phyloP scores from a whole-genome alignment of 352 stramenopile species.

The Aphanomyces stellatus region DNA sequence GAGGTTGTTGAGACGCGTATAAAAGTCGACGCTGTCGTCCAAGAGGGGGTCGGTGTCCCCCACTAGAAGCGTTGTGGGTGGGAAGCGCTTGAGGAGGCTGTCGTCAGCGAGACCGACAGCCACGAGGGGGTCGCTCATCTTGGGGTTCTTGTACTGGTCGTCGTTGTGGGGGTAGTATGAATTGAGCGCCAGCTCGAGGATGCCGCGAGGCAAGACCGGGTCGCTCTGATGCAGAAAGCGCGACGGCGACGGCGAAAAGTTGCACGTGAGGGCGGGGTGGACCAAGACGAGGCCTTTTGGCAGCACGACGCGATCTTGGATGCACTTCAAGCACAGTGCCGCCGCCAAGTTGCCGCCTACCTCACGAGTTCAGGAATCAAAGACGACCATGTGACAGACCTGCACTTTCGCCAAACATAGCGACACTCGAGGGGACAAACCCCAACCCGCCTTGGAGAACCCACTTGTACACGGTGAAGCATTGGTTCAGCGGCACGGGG shows the following conservation, averaged over 20 bases:
- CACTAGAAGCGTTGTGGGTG: constrained; percentile 72
- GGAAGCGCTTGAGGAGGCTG: constrained; percentile 60
- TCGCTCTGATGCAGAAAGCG: constrained; percentile 84
- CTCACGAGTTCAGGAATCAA: too few relatives aligned
- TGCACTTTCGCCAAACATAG: constrained; percentile 77
- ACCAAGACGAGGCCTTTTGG: constrained; percentile 80
- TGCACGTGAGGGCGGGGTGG: constrained; percentile 86
- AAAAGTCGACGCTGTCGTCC: constrained; percentile 87
- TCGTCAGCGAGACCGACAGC: constrained; percentile 74
- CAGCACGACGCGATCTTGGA: constrained; percentile 59
- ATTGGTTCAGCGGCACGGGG: constrained; percentile 67
- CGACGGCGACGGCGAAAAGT: constrained; percentile 78
- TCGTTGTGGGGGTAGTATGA: constrained; percentile 80
- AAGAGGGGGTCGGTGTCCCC: constrained; percentile 79
- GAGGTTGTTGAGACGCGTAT: constrained; percentile 72
- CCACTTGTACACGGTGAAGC: constrained; percentile 80
- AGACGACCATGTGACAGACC: constrained; percentile 31
- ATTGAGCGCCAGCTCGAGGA: constrained; percentile 72
- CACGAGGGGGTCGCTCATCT: constrained; percentile 83
- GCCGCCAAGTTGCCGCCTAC: constrained; percentile 80
- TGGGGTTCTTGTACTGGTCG: constrained; percentile 83
- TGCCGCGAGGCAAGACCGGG: constrained; percentile 67
- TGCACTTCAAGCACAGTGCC: constrained; percentile 74
- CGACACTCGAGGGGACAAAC: constrained; percentile 56
- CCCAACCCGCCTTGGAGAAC: constrained; percentile 59